phyloP scores from a whole-genome alignment of 345 rosid species.

The Abelmoschus esculentus region DNA sequence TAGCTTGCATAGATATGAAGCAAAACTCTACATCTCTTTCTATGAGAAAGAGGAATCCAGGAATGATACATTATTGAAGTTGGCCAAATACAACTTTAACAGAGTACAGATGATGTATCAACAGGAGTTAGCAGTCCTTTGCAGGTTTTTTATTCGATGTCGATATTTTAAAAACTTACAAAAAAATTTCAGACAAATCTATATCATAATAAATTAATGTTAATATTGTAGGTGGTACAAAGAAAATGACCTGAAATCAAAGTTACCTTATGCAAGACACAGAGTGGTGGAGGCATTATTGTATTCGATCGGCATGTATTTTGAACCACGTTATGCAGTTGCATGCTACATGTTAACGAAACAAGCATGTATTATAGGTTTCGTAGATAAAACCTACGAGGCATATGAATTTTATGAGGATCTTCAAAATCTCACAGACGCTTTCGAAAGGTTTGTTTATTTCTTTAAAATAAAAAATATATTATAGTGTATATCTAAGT shows the following conservation, averaged over 20 bases:
- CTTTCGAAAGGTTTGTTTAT: constrained; percentile 1
- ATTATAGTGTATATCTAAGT: too few relatives aligned
- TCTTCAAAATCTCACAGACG: constrained; percentile 8
- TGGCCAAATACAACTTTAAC: constrained; percentile 13
- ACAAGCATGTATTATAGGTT: not conserved
- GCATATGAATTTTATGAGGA: constrained; percentile 13
- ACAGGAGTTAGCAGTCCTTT: constrained; percentile 5
- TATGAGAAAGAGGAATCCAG: not conserved
- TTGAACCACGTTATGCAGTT: constrained; percentile 12
- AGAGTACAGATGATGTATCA: not conserved
- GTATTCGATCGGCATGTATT: not conserved
- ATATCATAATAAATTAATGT: too few relatives aligned
- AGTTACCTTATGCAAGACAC: constrained; percentile 16
- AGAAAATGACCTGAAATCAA: not conserved
- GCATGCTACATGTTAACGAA: constrained; percentile 5
- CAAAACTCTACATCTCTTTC: constrained; percentile 7
- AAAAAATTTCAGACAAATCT: too few relatives aligned
- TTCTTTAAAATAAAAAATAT: not conserved
- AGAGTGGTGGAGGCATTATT: constrained; percentile 13
- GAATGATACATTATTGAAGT: not conserved
- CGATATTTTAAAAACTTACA: too few relatives aligned
- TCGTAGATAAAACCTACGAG: constrained; percentile 17
- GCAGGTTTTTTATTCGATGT: not conserved
- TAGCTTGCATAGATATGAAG: not conserved
- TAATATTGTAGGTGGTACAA: constrained; percentile 20